phyloP scores from a whole-genome alignment of 805 yeast species.

The Scheffersomyces amazonensis region DNA sequence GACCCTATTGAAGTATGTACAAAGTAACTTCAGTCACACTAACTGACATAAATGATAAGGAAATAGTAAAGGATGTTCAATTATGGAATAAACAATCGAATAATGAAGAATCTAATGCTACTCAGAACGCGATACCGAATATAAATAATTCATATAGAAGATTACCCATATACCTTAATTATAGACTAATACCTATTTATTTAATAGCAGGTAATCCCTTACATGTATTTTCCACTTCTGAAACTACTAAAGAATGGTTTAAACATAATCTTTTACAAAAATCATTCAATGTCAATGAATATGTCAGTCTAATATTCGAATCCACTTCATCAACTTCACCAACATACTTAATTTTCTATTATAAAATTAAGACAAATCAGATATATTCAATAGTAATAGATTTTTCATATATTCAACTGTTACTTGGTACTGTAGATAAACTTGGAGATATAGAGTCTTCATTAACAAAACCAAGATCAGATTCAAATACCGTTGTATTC shows the following conservation, averaged over 20 bases:
- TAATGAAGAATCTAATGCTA: neutral
- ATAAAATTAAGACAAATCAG: constrained; percentile 7
- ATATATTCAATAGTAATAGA: constrained; percentile 5
- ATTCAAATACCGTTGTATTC: constrained; percentile 13
- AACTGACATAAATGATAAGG: constrained; percentile 3
- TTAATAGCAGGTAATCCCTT: constrained; percentile 16
- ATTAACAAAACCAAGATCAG: neutral
- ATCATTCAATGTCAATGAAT: constrained; percentile 4
- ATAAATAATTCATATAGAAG: neutral
- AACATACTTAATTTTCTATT: constrained; percentile 22
- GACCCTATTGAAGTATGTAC: neutral
- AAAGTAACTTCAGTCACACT: neutral
- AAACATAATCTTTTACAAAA: constrained; percentile 10
- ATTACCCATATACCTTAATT: constrained; percentile 13
- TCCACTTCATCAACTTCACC: constrained; percentile 8
- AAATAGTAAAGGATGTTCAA: constrained; percentile 19
- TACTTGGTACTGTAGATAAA: neutral
- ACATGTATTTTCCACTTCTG: constrained; percentile 18
- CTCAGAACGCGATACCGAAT: neutral
- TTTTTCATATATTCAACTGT: neutral
- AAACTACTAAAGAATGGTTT: constrained; percentile 17
- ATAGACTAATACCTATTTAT: constrained; percentile 20
- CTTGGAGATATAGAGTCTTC: neutral
- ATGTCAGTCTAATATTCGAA: constrained; percentile 18
- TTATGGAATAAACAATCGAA: constrained; percentile 12